These are phyloP conservation scores for Lojkania enalia DNA, from an alignment of 2,329 filamentous ascomycete species.

Conservation along the genomic window DNA sequence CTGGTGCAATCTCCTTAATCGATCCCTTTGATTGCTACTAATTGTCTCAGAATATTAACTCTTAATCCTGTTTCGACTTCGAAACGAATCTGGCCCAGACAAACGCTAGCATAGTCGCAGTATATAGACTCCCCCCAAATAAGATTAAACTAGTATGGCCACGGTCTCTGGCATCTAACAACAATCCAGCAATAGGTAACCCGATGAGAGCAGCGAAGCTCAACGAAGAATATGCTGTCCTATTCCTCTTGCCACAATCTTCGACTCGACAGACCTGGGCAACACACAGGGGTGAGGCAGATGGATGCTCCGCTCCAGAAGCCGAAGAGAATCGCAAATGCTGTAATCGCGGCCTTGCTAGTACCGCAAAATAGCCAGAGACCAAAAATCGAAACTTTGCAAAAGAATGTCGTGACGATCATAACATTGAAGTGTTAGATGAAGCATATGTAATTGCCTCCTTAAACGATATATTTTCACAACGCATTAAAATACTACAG, in stretches of 20 bases:
- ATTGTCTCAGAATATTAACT: too few species aligned
- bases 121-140: conserved; percentile 23
- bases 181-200: conserved; percentile 64
- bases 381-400: conserved; percentile 52
- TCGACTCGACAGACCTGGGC: conserved; percentile 71
- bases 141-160: conserved; percentile 22
- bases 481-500: too few species aligned
- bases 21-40: too few species aligned
- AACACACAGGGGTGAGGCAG: conserved; percentile 62
- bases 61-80: too few species aligned
- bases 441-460: too few species aligned
- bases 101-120: conserved; percentile 18
- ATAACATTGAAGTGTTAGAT: conserved; percentile 60
- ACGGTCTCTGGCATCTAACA: conserved; percentile 19
- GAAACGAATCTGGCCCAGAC: too few species aligned
- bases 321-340: conserved; percentile 68
- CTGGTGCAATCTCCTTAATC: too few species aligned
- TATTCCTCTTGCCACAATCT: conserved; percentile 69
- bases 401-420: conserved; percentile 50
- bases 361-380: conserved; percentile 60
- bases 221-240: conserved; percentile 63
- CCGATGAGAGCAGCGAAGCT: conserved; percentile 67
- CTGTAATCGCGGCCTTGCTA: conserved; percentile 59
- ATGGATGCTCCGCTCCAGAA: conserved; percentile 70
- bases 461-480: too few species aligned